A percentile compares a stretch with the other conserved stretches of the same genome.
These are phyloP conservation scores for Ustilago crameri DNA, from an alignment of 1,284 basidiomycete species.

Conservation along the genomic window DNA sequence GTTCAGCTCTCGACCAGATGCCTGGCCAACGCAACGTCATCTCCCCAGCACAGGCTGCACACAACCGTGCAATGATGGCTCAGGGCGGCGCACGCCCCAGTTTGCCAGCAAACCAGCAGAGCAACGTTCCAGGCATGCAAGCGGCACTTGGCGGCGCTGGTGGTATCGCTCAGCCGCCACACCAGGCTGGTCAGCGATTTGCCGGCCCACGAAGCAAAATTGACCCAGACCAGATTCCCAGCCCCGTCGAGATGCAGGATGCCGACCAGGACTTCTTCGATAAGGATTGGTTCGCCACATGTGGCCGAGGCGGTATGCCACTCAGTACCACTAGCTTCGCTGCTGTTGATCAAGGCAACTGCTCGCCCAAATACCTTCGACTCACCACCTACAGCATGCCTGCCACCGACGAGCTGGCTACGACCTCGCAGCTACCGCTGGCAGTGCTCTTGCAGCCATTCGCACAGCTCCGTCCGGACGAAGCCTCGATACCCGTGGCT, in stretches of 20 bases:
- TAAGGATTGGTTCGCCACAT: slow-evolving; percentile 79
- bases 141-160: slow-evolving; percentile 29
- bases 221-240: slow-evolving; percentile 90
- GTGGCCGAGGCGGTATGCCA: slow-evolving; percentile 77
- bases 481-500: slow-evolving; percentile 77
- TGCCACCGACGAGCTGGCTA: slow-evolving; percentile 80
- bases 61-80: slow-evolving; percentile 59
- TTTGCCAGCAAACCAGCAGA: slow-evolving; percentile 37
- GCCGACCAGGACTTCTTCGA: slow-evolving; percentile 86
- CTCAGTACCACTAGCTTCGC: slow-evolving; percentile 87
- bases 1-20: slow-evolving; percentile 64
- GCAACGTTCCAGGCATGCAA: slow-evolving; percentile 41
- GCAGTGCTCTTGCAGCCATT: slow-evolving; percentile 90
- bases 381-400: slow-evolving; percentile 81
- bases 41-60: slow-evolving; percentile 57
- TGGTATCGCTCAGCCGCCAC: slow-evolving; percentile 68
- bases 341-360: slow-evolving; percentile 89
- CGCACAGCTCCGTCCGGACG: slow-evolving; percentile 79
- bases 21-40: slow-evolving; percentile 64
- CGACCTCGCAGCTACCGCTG: slow-evolving; percentile 82
- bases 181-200: slow-evolving; percentile 69
- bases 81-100: slow-evolving; percentile 27
- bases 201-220: slow-evolving; percentile 80
- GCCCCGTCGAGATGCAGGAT: slow-evolving; percentile 84
- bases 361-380: slow-evolving; percentile 77